Percentiles rank a stretch among this genome's conserved stretches.
phyloP scores from a whole-genome alignment of 2,329 filamentous ascomycete genomes.

The Apiospora malaysiana region DNA sequence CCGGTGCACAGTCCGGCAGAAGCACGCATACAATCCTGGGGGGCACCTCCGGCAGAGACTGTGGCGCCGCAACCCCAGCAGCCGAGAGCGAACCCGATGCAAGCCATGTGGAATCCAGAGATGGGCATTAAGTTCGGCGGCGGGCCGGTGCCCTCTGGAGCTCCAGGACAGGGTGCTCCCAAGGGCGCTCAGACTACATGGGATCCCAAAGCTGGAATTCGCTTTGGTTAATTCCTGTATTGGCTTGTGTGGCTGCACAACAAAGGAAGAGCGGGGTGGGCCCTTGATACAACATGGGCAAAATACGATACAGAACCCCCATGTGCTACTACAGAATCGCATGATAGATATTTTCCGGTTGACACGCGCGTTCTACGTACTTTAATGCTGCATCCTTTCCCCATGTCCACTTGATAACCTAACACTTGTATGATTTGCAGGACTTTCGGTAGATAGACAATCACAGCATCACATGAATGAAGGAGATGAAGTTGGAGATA shows the following conservation, averaged over 20 bases:
- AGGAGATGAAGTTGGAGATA: background rate
- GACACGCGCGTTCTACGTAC: background rate
- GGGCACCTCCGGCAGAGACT: constrained; percentile 52
- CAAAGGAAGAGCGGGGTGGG: background rate
- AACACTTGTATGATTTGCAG: background rate
- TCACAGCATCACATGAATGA: constrained; percentile 3
- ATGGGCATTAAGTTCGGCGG: constrained; percentile 80
- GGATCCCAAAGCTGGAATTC: constrained; percentile 64
- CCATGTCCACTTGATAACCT: background rate
- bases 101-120: constrained; percentile 77
- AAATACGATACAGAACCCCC: background rate
- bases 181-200: constrained; percentile 48
- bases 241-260: background rate
- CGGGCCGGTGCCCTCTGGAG: constrained; percentile 33
- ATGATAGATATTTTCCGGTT: background rate
- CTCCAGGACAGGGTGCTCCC: constrained; percentile 26
- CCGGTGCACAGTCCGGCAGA: constrained; percentile 43
- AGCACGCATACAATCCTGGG: constrained; percentile 64
- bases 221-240: constrained; percentile 33
- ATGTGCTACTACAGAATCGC: background rate
- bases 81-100: constrained; percentile 45
- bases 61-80: constrained; percentile 55
- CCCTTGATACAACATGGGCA: background rate
- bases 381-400: background rate
- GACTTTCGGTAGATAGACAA: background rate